Conservation (phyloP, 1,284 basidiomycete species). For the Cutaneotrichosporon daszewskae region DNA sequence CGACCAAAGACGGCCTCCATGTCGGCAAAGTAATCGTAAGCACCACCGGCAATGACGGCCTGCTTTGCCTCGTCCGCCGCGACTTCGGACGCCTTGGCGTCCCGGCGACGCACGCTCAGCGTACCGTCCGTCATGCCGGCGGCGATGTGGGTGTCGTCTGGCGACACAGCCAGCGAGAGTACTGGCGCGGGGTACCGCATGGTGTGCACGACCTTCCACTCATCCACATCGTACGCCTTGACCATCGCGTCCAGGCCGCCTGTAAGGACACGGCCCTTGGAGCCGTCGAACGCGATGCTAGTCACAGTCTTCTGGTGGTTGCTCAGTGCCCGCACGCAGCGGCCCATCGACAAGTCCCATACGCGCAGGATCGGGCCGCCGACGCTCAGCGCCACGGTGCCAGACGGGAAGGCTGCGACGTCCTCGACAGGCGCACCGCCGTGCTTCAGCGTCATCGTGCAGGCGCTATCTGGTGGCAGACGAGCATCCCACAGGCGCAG, state of each 20-base stretch:
- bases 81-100: constrained; percentile 64
- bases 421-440: constrained; percentile 75
- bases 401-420: constrained; percentile 86
- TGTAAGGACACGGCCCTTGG: constrained; percentile 65
- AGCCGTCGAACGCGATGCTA: constrained; percentile 71
- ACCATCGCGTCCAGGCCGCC: constrained; percentile 95
- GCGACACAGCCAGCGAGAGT: constrained; percentile 86
- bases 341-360: constrained; percentile 91
- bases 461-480: constrained; percentile 26
- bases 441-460: constrained; percentile 70
- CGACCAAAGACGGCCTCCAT: constrained; percentile 59
- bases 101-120: constrained; percentile 75
- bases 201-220: constrained; percentile 93
- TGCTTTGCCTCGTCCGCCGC: constrained; percentile 50
- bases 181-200: constrained; percentile 97
- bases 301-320: constrained; percentile 99
- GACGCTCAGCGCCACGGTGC: constrained; percentile 76
- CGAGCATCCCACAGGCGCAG: constrained; percentile 84
- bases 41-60: constrained; percentile 56
- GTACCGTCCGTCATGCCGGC: constrained; percentile 97
- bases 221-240: constrained; percentile 94
- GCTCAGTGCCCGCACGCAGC: constrained; percentile 78
- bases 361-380: constrained; percentile 89
- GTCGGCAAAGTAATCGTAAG: constrained; percentile 64
- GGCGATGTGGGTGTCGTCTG: constrained; percentile 92